Evolutionary conservation across 2,329 filamentous ascomycete genomes (phyloP).

Genomic region (Monilinia vaccinii-corymbosi): DNA sequence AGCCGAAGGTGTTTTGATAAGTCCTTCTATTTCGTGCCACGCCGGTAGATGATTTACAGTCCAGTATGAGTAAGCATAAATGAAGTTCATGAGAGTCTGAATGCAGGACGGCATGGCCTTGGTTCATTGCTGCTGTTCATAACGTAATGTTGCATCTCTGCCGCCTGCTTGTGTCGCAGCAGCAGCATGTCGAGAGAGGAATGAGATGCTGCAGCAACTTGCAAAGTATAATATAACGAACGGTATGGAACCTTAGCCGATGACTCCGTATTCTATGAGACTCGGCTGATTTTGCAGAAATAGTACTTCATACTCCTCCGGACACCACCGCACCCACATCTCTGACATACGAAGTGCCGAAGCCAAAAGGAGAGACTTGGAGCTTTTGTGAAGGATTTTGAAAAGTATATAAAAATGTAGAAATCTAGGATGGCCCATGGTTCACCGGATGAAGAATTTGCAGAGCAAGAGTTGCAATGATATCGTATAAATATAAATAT

Average conservation of each 20-base stretch:
- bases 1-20: neutral
- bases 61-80: neutral
- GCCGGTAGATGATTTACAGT: neutral
- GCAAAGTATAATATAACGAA: no score
- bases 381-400: neutral
- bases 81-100: neutral
- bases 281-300: neutral
- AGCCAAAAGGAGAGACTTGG: slow-evolving; percentile 21
- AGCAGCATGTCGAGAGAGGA: no score
- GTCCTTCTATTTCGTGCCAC: neutral
- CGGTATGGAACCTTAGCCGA: no score
- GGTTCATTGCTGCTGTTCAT: neutral
- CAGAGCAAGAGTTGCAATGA: neutral
- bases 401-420: neutral
- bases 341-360: slow-evolving; percentile 9
- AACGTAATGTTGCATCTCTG: slow-evolving; percentile 3
- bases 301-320: no score
- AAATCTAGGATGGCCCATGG: neutral
- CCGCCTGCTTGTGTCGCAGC: neutral
- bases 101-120: neutral
- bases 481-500: no score
- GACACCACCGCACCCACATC: neutral
- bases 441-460: neutral
- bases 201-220: no score
- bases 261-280: no score